phyloP scores from a whole-genome alignment of 2,329 filamentous ascomycete species.

The Sarocladium brachiariae region DNA sequence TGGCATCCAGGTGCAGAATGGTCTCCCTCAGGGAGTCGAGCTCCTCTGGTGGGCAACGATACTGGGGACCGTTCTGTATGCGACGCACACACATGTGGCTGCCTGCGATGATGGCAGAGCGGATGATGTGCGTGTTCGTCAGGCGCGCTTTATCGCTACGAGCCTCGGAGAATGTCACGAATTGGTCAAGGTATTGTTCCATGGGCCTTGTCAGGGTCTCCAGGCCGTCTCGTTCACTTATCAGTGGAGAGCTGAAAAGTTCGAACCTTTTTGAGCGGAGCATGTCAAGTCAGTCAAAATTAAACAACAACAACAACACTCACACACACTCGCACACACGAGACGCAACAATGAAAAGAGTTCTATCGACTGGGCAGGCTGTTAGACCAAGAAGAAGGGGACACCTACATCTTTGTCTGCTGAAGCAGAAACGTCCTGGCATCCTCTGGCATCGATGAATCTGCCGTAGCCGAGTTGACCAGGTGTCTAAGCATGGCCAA shows the following conservation, averaged over 20 bases:
- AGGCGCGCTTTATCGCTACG: neutral
- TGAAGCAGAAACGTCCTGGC: neutral
- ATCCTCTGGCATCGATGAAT: neutral
- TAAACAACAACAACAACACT: no score
- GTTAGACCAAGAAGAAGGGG: neutral
- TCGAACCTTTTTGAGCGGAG: neutral
- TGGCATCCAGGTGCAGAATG: neutral
- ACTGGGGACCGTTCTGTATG: neutral
- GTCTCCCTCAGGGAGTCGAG: conserved; percentile 7
- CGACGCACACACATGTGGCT: neutral
- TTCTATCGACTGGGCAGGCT: no score
- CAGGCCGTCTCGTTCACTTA: neutral
- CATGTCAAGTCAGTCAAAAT: no score
- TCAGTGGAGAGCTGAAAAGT: neutral
- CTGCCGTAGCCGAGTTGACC: neutral
- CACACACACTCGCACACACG: no score
- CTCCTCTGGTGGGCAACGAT: neutral
- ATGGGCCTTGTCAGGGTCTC: neutral
- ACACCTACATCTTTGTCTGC: conserved; percentile 1
- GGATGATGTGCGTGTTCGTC: neutral
- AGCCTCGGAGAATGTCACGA: neutral
- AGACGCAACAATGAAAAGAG: no score
- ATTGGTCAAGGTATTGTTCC: neutral
- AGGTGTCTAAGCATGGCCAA: conserved; percentile 1
- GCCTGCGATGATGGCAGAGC: conserved; percentile 2